Percentiles rank a stretch among this genome's conserved stretches.
Conservation (phyloP, 768 basidiomycete species). For the Termitomyces sp. region DNA sequence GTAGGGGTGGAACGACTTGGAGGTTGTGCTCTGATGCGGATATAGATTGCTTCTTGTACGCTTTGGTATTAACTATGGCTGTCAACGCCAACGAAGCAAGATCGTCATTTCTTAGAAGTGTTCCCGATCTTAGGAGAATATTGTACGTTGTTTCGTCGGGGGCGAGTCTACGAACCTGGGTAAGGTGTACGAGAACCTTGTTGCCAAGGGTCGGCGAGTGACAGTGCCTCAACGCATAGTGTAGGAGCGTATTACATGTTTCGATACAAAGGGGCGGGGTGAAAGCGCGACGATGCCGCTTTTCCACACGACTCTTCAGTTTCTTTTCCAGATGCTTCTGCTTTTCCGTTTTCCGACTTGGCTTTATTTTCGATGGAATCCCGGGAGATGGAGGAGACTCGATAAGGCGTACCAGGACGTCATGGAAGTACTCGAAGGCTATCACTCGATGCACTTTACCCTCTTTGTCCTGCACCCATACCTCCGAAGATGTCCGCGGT, state of each 20-base stretch:
- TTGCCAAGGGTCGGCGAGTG: conserved; percentile 43
- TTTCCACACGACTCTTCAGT: not conserved
- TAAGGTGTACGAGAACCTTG: conserved; percentile 52
- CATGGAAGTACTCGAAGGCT: conserved; percentile 45
- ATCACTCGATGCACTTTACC: conserved; percentile 23
- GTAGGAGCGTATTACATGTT: conserved; percentile 55
- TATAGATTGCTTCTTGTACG: not conserved
- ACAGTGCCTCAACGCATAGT: conserved; percentile 63
- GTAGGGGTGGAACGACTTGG: conserved; percentile 3
- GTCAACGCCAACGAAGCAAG: conserved; percentile 34
- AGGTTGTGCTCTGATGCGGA: not conserved
- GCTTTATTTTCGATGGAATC: not conserved
- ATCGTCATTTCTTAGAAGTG: conserved; percentile 40
- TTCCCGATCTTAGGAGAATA: conserved; percentile 50
- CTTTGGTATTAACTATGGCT: not conserved
- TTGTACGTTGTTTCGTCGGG: conserved; percentile 52
- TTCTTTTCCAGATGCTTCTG: not conserved
- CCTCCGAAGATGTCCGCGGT: conserved; percentile 32
- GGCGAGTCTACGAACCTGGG: conserved; percentile 30
- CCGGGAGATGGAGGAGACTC: conserved; percentile 21
- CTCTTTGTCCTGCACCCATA: conserved; percentile 29
- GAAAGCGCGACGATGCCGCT: conserved; percentile 1
- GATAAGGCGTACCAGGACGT: conserved; percentile 37
- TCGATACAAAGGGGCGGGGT: conserved; percentile 15
- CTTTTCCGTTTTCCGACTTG: no score